Conservation (phyloP, 345 rosid genomes). For the Clarkia xantiana region DNA sequence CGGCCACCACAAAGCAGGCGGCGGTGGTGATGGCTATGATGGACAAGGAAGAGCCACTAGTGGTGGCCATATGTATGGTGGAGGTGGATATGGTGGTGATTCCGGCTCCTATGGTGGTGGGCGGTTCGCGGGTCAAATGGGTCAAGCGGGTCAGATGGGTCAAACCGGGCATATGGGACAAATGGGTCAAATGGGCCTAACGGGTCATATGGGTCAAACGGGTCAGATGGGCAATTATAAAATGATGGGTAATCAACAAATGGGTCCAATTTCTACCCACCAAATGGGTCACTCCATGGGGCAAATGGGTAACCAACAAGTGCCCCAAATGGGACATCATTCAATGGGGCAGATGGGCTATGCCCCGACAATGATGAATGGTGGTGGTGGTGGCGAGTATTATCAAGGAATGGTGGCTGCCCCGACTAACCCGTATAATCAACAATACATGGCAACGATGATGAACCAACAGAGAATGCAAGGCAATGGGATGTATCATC, state of each 20-base stretch:
- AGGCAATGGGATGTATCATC: conserved; percentile 61
- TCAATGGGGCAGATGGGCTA: no score
- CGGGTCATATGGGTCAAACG: conserved; percentile 27
- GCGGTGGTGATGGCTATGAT: not conserved
- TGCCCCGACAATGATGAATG: not conserved
- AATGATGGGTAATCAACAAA: not conserved
- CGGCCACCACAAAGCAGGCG: conserved; percentile 8
- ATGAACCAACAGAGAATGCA: conserved; percentile 36
- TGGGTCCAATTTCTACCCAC: not conserved
- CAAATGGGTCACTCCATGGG: not conserved
- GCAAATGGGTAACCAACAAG: no score
- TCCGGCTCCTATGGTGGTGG: conserved; percentile 3
- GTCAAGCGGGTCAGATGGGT: conserved; percentile 9
- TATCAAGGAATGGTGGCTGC: conserved; percentile 6
- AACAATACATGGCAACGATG: conserved; percentile 57
- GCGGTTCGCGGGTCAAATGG: conserved; percentile 15
- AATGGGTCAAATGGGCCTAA: conserved; percentile 19
- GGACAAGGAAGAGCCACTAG: no score
- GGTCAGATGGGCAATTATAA: not conserved
- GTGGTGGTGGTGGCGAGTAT: conserved; percentile 21
- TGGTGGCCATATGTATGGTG: no score
- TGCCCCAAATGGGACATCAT: no score
- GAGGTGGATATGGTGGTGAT: not conserved
- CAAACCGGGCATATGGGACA: not conserved
- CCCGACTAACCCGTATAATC: conserved; percentile 16